Base-by-base conservation (phyloP, 31 red algal genomes). In the Endocladia muricata region DNA sequence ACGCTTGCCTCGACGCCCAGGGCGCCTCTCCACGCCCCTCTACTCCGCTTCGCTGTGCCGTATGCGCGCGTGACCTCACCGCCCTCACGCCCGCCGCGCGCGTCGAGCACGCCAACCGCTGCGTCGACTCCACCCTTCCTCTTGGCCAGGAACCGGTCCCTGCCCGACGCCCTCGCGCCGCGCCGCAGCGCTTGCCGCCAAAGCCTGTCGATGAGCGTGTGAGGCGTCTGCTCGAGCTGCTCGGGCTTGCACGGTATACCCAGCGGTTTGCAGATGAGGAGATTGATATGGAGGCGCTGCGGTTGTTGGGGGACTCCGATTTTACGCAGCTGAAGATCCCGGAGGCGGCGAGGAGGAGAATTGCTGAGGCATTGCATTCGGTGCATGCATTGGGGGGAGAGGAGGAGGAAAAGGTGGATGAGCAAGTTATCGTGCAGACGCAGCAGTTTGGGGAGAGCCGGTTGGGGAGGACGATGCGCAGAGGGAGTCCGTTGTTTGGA, bases 31-130 rank as follows among this genome's bases (percentile, higher is more conserved):
- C 33, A 3, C 25, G 32, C 0, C 0, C 61, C 17, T 19, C 6
- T 4, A 17, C 25, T 5, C 33, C 28, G 3, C 61, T 35, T 17
- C 31, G n/a, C 25, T 88, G 84, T 33, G 74, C 74, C 19, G 52
- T 79, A 13, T 88, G 84, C 56, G n/a, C 37, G 22, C 74, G 74
- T 42, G 65, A 73, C 34, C 74, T 88, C 6, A 43, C 43, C n/a
- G 11, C 32, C 29, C 67, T 88, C 66, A 79, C 84, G 3, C 64
- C 54, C 17, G 40, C 47, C 33, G 84, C 84, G 22, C 84, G 84
- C n/a, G 38, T 66, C 36, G 84, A 88, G 42, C 84, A 88, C 48
- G 84, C 52, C 2, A 88, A 88, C 62, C 74, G 84, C 44, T 88
- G 84, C 63, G 73, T 65, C 17, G 84, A 88, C 65, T 39, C 65